These are phyloP conservation scores for Aspergillus fumigatus DNA, from an alignment of 2,329 filamentous ascomycete species.

Conservation along the genomic window DNA sequence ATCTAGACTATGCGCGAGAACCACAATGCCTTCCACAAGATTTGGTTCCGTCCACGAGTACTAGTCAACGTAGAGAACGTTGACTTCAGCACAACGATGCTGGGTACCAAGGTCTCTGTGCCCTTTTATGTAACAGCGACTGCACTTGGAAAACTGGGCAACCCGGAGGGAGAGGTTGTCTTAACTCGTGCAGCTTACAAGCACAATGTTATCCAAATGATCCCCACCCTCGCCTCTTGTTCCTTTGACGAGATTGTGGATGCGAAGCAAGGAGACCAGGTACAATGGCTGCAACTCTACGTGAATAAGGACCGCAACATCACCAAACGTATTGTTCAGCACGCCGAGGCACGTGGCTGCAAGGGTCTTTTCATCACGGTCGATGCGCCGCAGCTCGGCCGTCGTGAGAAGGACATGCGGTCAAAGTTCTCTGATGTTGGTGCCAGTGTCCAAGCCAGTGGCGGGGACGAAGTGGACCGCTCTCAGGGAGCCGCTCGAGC, in stretches of 20 bases:
- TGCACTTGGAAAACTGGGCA: constrained; percentile 87
- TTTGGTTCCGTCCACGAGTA: constrained; percentile 89
- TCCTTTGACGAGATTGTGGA: constrained; percentile 97
- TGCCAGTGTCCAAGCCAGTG: constrained; percentile 68
- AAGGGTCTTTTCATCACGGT: constrained; percentile 97
- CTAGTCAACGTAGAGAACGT: constrained; percentile 86
- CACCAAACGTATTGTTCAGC: constrained; percentile 82
- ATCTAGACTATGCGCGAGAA: constrained; percentile 86
- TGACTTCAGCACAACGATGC: constrained; percentile 87
- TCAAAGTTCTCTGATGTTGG: constrained; percentile 82
- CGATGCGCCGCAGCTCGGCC: constrained; percentile 90
- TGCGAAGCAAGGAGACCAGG: constrained; percentile 70
- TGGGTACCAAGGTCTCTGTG: constrained; percentile 75
- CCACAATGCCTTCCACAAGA: constrained; percentile 91
- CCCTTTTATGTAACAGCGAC: constrained; percentile 97
- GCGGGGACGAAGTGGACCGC: constrained; percentile 68
- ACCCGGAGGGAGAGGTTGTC: constrained; percentile 89
- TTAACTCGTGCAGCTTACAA: constrained; percentile 78
- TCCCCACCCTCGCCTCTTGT: constrained; percentile 92
- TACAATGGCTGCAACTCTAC: constrained; percentile 96
- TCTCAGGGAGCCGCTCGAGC: constrained; percentile 90
- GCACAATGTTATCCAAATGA: constrained; percentile 96
- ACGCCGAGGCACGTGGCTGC: constrained; percentile 88
- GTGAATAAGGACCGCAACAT: constrained; percentile 94
- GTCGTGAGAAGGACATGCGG: constrained; percentile 97